phyloP scores from a whole-genome alignment of 306 rosid genomes.

The Cajanus cajan region DNA sequence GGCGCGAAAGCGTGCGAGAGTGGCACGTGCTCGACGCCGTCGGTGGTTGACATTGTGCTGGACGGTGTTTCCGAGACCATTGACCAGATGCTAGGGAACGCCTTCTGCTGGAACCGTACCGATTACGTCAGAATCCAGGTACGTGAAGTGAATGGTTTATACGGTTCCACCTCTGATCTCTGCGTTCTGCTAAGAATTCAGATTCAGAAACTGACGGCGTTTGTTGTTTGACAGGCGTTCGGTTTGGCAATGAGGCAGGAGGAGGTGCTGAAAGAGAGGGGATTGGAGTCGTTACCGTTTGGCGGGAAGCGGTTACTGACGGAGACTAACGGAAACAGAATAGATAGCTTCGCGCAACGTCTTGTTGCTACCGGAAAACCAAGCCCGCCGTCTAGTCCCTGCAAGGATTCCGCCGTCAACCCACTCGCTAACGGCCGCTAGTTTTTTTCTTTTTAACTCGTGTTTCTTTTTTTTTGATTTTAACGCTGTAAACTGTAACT shows the following conservation, averaged over 20 bases:
- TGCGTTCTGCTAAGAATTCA: not conserved
- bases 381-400: conserved; percentile 76
- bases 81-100: conserved; percentile 94
- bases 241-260: conserved; percentile 44
- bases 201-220: conserved; percentile 36
- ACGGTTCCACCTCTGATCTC: conserved; percentile 7
- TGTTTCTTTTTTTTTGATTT: not conserved
- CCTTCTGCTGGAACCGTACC: conserved; percentile 88
- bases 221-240: conserved; percentile 54
- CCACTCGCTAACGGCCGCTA: conserved; percentile 59
- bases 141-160: not conserved
- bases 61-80: conserved; percentile 92
- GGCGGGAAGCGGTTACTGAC: conserved; percentile 98
- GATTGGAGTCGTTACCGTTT: conserved; percentile 88
- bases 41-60: conserved; percentile 75
- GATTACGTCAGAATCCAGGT: conserved; percentile 97
- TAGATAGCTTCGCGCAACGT: conserved; percentile 71
- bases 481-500: conserved; percentile 40
- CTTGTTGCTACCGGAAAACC: conserved; percentile 66
- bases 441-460: not conserved
- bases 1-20: conserved; percentile 34
- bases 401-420: conserved; percentile 66
- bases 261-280: conserved; percentile 68
- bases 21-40: conserved; percentile 58
- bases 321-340: conserved; percentile 91